These are phyloP conservation scores for Aegle marmelos DNA, from an alignment of 345 rosid genomes.

Conservation along the genomic window DNA sequence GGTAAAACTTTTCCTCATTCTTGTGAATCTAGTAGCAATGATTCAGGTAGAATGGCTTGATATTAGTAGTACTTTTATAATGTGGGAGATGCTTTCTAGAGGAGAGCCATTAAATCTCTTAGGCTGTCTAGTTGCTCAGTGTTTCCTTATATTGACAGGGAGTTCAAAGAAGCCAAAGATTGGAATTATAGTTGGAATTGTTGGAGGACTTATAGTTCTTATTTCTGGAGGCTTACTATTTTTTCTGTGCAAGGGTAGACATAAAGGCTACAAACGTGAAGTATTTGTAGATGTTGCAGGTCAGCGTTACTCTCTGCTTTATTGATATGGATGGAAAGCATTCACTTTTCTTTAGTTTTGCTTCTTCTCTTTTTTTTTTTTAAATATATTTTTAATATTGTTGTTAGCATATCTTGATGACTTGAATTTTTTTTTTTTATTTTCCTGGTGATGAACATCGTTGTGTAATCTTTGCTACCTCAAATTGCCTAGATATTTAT, in stretches of 20 bases:
- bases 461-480: neutral
- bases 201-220: conserved; percentile 55
- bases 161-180: conserved; percentile 58
- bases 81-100: conserved; percentile 1
- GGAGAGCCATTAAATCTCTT: neutral
- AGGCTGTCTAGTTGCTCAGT: conserved; percentile 5
- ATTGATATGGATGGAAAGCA: neutral
- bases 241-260: conserved; percentile 56
- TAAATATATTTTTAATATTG: too few species aligned
- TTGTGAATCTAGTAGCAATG: conserved; percentile 54
- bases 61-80: neutral
- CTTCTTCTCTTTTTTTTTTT: neutral
- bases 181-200: conserved; percentile 66
- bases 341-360: neutral
- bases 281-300: conserved; percentile 95
- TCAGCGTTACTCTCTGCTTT: conserved; percentile 25
- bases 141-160: conserved; percentile 37
- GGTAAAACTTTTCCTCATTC: conserved; percentile 35
- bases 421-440: neutral
- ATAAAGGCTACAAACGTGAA: conserved; percentile 66
- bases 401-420: neutral
- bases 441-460: neutral
- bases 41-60: conserved; percentile 49
- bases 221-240: conserved; percentile 52
- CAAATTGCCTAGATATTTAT: neutral